A percentile compares a stretch with the other conserved stretches of the same genome.
Conservation (phyloP, 1,284 basidiomycete genomes). For the Leccinum fallax region DNA sequence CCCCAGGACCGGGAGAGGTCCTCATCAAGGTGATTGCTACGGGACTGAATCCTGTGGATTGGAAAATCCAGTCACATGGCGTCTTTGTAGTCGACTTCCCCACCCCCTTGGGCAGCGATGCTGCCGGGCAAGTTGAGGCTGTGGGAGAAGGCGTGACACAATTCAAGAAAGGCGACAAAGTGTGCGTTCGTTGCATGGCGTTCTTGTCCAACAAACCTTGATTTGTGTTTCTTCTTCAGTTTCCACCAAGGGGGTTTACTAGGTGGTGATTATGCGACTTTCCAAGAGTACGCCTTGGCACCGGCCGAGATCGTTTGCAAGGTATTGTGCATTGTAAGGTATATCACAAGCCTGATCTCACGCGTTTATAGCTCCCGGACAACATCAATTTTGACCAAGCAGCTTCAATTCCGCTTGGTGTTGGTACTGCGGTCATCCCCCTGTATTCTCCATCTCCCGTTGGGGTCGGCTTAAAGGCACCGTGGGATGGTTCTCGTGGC, state of each 20-base stretch:
- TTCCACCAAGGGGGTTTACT: slow-evolving; percentile 27
- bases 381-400: slow-evolving; percentile 28
- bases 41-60: slow-evolving; percentile 36
- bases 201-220: not conserved
- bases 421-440: slow-evolving; percentile 17
- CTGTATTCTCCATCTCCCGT: slow-evolving; percentile 26
- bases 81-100: slow-evolving; percentile 34
- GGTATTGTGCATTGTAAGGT: slow-evolving; percentile 15
- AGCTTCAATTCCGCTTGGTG: slow-evolving; percentile 20
- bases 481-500: slow-evolving; percentile 27
- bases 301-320: slow-evolving; percentile 33
- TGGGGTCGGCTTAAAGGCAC: slow-evolving; percentile 25
- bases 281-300: slow-evolving; percentile 38
- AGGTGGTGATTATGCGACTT: slow-evolving; percentile 24
- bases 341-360: not conserved
- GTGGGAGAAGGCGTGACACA: slow-evolving; percentile 45
- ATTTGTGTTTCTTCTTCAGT: slow-evolving; percentile 16
- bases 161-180: slow-evolving; percentile 50
- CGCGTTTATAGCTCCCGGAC: slow-evolving; percentile 20
- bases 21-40: slow-evolving; percentile 29
- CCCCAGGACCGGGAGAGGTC: slow-evolving; percentile 27
- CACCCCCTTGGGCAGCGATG: slow-evolving; percentile 48
- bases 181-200: slow-evolving; percentile 34
- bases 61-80: slow-evolving; percentile 39
- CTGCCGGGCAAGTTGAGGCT: slow-evolving; percentile 47